phyloP scores from a whole-genome alignment of 2,329 filamentous ascomycete genomes.

The Orbilia oligospora region DNA sequence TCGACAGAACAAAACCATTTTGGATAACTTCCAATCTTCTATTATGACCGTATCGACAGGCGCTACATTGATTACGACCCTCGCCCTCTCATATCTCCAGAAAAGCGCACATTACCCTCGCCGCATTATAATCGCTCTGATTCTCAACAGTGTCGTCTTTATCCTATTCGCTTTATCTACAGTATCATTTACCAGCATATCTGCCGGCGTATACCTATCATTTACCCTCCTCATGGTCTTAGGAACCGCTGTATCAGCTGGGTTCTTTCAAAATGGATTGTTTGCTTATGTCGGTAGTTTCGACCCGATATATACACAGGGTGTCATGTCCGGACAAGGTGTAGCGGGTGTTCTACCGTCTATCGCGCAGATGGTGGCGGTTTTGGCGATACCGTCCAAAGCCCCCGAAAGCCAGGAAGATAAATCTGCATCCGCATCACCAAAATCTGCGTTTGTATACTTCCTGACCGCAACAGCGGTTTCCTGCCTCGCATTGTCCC shows the following conservation, averaged over 20 bases:
- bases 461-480: slow-evolving; percentile 89
- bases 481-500: slow-evolving; percentile 77
- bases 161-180: slow-evolving; percentile 85
- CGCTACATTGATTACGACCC: slow-evolving; percentile 82
- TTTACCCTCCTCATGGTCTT: slow-evolving; percentile 89
- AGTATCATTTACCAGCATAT: slow-evolving; percentile 74
- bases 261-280: slow-evolving; percentile 91
- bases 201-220: slow-evolving; percentile 78
- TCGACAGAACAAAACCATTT: slow-evolving; percentile 74
- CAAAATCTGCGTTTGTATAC: slow-evolving; percentile 81
- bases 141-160: slow-evolving; percentile 84
- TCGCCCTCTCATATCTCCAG: slow-evolving; percentile 79
- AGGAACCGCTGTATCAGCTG: slow-evolving; percentile 82
- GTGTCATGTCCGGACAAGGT: slow-evolving; percentile 94
- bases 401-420: slow-evolving; percentile 64
- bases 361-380: slow-evolving; percentile 86
- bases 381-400: slow-evolving; percentile 75
- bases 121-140: slow-evolving; percentile 82
- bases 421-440: slow-evolving; percentile 64
- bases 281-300: slow-evolving; percentile 93
- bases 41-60: slow-evolving; percentile 89
- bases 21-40: slow-evolving; percentile 87
- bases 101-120: slow-evolving; percentile 86
- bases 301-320: slow-evolving; percentile 91
- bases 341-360: slow-evolving; percentile 91